phyloP scores from a whole-genome alignment of 2,329 filamentous ascomycete genomes.

The Monosporascus sp. region DNA sequence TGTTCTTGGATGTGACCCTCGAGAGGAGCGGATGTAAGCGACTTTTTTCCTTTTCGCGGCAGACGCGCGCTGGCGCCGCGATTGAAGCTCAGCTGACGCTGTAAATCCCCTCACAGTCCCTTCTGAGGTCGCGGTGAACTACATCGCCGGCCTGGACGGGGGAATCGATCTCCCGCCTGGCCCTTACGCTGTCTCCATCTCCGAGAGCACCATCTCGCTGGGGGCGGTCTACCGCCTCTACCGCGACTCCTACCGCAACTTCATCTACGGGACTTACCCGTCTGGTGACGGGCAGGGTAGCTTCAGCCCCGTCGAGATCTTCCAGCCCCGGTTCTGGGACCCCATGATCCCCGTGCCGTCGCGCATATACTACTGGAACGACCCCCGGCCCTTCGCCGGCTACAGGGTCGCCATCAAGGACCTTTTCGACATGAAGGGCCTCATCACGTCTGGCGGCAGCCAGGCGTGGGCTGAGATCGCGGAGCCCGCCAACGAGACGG shows the following conservation, averaged over 20 bases:
- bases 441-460: constrained; percentile 28
- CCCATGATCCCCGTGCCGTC: constrained; percentile 31
- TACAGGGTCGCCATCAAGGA: constrained; percentile 31
- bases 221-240: constrained; percentile 18
- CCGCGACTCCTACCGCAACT: constrained; percentile 16
- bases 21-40: constrained; percentile 4
- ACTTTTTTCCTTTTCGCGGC: no score
- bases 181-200: constrained; percentile 15
- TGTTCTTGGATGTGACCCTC: constrained; percentile 14
- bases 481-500: constrained; percentile 20
- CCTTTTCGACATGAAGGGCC: constrained; percentile 29
- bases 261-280: constrained; percentile 20
- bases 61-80: no score
- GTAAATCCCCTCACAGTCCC: background rate
- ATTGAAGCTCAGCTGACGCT: no score
- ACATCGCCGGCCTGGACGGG: constrained; percentile 3
- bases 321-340: constrained; percentile 14
- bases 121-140: constrained; percentile 4
- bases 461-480: constrained; percentile 24
- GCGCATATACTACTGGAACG: constrained; percentile 30
- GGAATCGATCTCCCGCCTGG: constrained; percentile 11
- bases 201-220: constrained; percentile 11
- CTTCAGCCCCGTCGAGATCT: constrained; percentile 12
- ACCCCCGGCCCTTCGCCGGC: constrained; percentile 29
- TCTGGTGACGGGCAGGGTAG: constrained; percentile 14